Percentiles rank a stretch among this genome's conserved stretches.
Conservation (phyloP, 169 alveolate genomes). For the Eimeria zaria region DNA sequence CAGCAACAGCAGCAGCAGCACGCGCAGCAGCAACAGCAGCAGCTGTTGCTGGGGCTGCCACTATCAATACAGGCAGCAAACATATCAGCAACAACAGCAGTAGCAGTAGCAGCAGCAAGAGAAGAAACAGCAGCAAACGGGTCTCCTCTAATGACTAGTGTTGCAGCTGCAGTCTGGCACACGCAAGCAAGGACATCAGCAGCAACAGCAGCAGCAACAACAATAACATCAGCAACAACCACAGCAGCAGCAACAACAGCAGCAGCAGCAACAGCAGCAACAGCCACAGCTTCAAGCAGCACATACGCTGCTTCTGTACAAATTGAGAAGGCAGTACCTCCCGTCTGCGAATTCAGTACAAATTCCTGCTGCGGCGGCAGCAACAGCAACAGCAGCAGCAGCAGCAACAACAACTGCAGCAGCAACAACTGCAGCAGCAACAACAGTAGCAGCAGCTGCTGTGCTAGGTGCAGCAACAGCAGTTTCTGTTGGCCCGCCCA, state of each 20-base stretch:
- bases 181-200: not conserved
- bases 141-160: not conserved
- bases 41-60: constrained; percentile 27
- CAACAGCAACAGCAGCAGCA: constrained; percentile 10
- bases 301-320: not conserved
- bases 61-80: not conserved
- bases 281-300: not conserved
- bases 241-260: constrained; percentile 22
- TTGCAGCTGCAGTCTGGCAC: not conserved
- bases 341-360: not conserved
- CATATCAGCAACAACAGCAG: not conserved
- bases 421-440: constrained; percentile 6
- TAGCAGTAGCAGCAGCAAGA: not conserved
- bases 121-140: not conserved
- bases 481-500: constrained; percentile 35
- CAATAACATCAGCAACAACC: too few relatives aligned
- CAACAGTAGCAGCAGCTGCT: not conserved
- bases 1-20: constrained; percentile 7
- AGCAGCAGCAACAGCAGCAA: not conserved
- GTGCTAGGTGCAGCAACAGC: not conserved
- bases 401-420: not conserved
- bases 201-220: constrained; percentile 19
- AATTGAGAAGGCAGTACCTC: not conserved
- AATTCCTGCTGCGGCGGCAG: not conserved
- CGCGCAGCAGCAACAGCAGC: not conserved